Conservation (phyloP, 1,139 yeast species). For the Scheffersomyces quercinus region DNA sequence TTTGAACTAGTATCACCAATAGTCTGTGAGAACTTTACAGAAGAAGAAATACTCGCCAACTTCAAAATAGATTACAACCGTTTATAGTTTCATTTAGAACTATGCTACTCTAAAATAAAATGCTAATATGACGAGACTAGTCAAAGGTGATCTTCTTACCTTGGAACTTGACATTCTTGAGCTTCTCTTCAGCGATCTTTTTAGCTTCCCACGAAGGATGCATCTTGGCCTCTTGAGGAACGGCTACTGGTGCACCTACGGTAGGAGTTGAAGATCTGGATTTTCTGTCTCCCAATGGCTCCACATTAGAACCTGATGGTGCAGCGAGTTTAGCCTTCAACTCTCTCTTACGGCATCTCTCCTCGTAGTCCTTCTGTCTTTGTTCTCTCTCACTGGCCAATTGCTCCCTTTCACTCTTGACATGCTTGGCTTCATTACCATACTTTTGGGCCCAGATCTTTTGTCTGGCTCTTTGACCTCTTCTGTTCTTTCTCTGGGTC, state of each 20-base stretch:
- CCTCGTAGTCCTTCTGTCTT: constrained; percentile 68
- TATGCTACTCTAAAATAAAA: neutral
- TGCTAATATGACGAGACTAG: constrained; percentile 11
- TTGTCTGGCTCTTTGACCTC: constrained; percentile 97
- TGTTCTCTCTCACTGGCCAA: constrained; percentile 55
- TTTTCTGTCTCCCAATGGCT: constrained; percentile 42
- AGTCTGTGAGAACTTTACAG: constrained; percentile 53
- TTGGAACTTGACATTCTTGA: constrained; percentile 63
- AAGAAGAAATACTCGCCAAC: constrained; percentile 26
- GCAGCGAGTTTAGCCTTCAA: constrained; percentile 44
- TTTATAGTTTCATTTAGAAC: constrained; percentile 13
- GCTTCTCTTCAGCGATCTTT: constrained; percentile 64
- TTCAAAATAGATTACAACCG: constrained; percentile 30
- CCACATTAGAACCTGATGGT: constrained; percentile 21
- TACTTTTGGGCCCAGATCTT: constrained; percentile 92
- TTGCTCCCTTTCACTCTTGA: constrained; percentile 60
- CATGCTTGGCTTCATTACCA: constrained; percentile 83
- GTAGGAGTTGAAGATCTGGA: constrained; percentile 7
- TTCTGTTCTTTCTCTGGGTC: constrained; percentile 71
- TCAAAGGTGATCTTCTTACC: constrained; percentile 86
- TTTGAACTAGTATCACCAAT: constrained; percentile 67
- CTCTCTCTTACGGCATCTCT: constrained; percentile 66
- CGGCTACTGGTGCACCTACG: constrained; percentile 7
- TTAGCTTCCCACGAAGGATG: constrained; percentile 99
- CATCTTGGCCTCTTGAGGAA: constrained; percentile 23